Base-by-base conservation (phyloP, 352 stramenopile species). In the Pythium insidiosum region DNA sequence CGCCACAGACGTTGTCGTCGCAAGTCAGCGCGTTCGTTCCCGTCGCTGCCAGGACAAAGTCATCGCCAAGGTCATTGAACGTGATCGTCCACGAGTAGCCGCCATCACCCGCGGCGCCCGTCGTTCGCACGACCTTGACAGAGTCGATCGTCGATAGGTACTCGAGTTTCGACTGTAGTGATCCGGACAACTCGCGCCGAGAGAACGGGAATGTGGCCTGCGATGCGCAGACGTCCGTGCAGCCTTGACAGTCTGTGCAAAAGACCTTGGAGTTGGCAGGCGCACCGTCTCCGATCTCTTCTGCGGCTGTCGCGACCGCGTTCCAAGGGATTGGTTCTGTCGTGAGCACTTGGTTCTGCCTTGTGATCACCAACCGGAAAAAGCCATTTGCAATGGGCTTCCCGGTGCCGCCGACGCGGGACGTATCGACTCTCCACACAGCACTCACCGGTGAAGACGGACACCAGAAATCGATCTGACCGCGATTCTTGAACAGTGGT, bases 321-420 rank as follows among this genome's bases (percentile, higher is more conserved):
- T 98, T 79, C 68, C 91, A 97, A 18, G 90, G 83, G 50, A 98
- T 97, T 12, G 84, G 73, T 35, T 96, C 63, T 6, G 76, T 83
- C 9, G 58, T 63, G 24, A 68, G 43, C 6, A 75, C 43, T 2
- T 47, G 38, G 35, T 81, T 77, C 16, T 63, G 55, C 0, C 74
- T 62, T 15, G 59, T 84, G 15, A 90, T 53, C 28, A 69, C 28
- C 11, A 90, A 19, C 4, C 53, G 61, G 33, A 90, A 90, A 44
- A 59, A 88, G 0, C 78, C 78, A 12, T 54, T 66, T 6, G 42
- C 55, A 10, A 88, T 84, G 0, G 61, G 23, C 1, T 62, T 47
- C 7, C 60, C 69, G 0, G 47, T 49, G 13, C 18, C 22, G 9
- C 25, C 55, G 20, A 56, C 57, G 6, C 60, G 68, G 6, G 24